Base-by-base conservation (phyloP, 2,329 filamentous ascomycete genomes). In the Mycogone perniciosa region DNA sequence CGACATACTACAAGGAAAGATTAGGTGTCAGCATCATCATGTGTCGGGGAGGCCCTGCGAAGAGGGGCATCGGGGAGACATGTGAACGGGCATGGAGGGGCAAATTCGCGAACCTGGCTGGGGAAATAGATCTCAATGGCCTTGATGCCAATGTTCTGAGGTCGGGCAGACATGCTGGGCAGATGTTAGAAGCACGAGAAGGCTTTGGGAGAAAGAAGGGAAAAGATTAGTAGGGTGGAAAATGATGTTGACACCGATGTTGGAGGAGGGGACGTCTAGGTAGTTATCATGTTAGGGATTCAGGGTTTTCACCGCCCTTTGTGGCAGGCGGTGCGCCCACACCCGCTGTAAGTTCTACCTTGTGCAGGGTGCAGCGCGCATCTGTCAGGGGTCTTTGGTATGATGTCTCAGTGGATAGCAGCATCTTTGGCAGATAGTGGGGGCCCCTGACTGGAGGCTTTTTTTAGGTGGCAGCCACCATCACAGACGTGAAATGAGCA, bases 111-210 rank as follows among this genome's bases (percentile, higher is more conserved):
- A 73, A 92, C 88, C 83, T 92, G 88, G 70, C 79, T 87, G 59
- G 88, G 88, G 67, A 89, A 88, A 72, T 93, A 93, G 67, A 93
- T 82, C 70, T 93, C 88, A 71, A 93, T 88, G 85, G 87, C 88
- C 77, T 93, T 92, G 69, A 93, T 90, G 80, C 88, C 88, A 71
- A 93, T 85, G 75, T 92, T 92, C 72, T 90, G 83, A 59, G 88
- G 86, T 73, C 86, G 85, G 61, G 84, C 69, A 67, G 86, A 80
- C 86, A 90, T 91, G 53, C 55, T 75, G 63, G 58, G 57, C 26
- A 48, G 50, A 45, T 46, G 39, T 11, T 20, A 26, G 30, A 31
- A 7, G 34, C 39, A 8, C 27, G 46, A 51, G 40, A 41, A 29
- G 51, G 13, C 20, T 29, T 30, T 30, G 40, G 37, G 40, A 42